Percentiles rank a stretch among this genome's conserved stretches.
Evolutionary conservation across 148 eudicot species (phyloP).

Genomic region (Pouteria glomerata): DNA sequence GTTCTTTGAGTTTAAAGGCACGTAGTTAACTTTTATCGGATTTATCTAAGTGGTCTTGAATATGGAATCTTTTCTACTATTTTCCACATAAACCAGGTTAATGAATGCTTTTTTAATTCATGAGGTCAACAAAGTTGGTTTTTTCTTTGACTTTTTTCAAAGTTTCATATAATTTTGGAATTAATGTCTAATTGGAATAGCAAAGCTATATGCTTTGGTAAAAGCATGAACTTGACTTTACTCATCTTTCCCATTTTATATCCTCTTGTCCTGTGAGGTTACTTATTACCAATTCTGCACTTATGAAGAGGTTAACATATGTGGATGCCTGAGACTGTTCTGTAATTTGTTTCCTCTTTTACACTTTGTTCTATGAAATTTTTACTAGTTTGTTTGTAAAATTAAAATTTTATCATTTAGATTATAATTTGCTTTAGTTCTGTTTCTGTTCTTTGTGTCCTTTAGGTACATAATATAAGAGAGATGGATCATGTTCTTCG

Average conservation of each 20-base stretch:
- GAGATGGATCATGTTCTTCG: constrained; percentile 92
- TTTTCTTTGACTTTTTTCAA: no score
- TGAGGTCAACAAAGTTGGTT: background rate
- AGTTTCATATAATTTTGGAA: background rate
- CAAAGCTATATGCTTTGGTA: background rate
- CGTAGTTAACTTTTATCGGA: background rate
- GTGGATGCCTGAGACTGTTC: background rate
- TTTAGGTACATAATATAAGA: constrained; percentile 77
- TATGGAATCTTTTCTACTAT: background rate
- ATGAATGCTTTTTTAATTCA: no score
- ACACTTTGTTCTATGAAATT: background rate
- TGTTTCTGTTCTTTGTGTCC: background rate
- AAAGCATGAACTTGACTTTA: background rate
- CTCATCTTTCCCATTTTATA: background rate
- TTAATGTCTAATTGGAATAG: background rate
- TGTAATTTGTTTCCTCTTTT: background rate
- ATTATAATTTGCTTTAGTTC: background rate
- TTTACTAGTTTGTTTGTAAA: background rate
- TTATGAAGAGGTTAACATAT: background rate
- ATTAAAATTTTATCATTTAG: background rate
- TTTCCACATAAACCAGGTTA: background rate
- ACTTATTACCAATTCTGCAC: background rate
- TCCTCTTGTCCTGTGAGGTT: background rate
- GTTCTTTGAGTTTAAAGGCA: background rate
- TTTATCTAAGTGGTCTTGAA: background rate